phyloP scores from a whole-genome alignment of 2,329 filamentous ascomycete genomes.

The Cryphonectria radicalis region DNA sequence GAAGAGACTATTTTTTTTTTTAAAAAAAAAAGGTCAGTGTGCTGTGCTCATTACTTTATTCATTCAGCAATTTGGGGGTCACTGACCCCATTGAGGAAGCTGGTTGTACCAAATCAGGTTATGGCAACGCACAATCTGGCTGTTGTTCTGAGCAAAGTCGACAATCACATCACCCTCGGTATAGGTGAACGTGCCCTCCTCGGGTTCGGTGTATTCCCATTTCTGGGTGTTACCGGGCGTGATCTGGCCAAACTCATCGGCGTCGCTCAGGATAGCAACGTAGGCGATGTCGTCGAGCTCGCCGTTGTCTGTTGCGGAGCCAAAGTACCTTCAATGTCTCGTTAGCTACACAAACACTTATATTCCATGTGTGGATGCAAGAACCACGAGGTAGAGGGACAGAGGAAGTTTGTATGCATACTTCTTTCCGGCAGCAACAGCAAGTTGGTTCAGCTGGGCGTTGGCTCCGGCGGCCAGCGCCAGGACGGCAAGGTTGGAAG shows the following conservation, averaged over 20 bases:
- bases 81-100: slow-evolving; percentile 51
- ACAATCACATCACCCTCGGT: slow-evolving; percentile 58
- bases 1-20: slow-evolving; percentile 28
- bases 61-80: background rate
- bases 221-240: slow-evolving; percentile 68
- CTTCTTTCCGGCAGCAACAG: slow-evolving; percentile 57
- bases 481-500: slow-evolving; percentile 26
- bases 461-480: slow-evolving; percentile 29
- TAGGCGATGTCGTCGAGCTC: slow-evolving; percentile 60
- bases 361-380: background rate
- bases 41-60: background rate
- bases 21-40: background rate
- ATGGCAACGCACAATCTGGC: slow-evolving; percentile 65
- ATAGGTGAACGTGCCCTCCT: slow-evolving; percentile 60
- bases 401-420: background rate
- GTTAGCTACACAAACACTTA: background rate
- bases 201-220: slow-evolving; percentile 67
- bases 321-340: slow-evolving; percentile 54
- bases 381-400: no score
- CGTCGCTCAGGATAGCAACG: slow-evolving; percentile 56
- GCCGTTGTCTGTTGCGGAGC: slow-evolving; percentile 65
- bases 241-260: slow-evolving; percentile 65
- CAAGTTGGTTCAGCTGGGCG: slow-evolving; percentile 54
- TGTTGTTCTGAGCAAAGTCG: slow-evolving; percentile 51
- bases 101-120: slow-evolving; percentile 59